Percentiles rank a stretch among this genome's conserved stretches.
Conservation (phyloP, 495 filamentous ascomycete species). For the Baudoinia panamericana region DNA sequence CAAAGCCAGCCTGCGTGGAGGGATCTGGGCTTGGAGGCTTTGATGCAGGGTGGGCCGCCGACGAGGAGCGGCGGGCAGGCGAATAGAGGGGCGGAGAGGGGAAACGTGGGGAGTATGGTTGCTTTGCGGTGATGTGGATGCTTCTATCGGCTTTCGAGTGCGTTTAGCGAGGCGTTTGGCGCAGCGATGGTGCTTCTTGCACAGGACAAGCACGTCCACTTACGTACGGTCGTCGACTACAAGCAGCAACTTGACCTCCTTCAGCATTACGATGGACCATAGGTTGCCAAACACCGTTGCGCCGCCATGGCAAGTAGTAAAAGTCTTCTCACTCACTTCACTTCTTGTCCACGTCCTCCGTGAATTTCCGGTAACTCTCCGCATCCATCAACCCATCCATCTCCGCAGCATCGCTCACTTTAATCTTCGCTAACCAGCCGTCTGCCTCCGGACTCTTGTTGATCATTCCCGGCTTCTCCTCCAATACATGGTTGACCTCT, state of each 20-base stretch:
- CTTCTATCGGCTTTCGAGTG: too few relatives aligned
- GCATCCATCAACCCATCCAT: constrained; percentile 60
- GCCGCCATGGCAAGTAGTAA: too few relatives aligned
- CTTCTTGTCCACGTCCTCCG: constrained; percentile 34
- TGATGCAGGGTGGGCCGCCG: constrained; percentile 49
- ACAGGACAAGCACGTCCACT: too few relatives aligned
- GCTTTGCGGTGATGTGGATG: background rate
- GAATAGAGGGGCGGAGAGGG: background rate
- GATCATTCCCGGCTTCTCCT: constrained; percentile 73
- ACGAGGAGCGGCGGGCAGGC: constrained; percentile 5
- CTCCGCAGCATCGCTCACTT: constrained; percentile 56
- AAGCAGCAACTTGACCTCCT: too few relatives aligned
- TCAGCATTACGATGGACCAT: too few relatives aligned
- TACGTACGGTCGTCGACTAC: too few relatives aligned
- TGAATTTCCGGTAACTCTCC: constrained; percentile 59
- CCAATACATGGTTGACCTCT: constrained; percentile 54
- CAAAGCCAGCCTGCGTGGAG: constrained; percentile 64
- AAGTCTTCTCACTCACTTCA: too few relatives aligned
- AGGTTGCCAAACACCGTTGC: too few relatives aligned
- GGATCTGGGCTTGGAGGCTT: constrained; percentile 63
- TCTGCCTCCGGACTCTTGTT: constrained; percentile 75
- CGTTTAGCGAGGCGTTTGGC: too few relatives aligned
- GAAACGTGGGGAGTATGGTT: background rate
- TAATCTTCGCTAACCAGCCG: constrained; percentile 85
- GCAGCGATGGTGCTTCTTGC: too few relatives aligned